phyloP scores from a whole-genome alignment of 768 basidiomycete genomes.

The Boletus rex-veris region DNA sequence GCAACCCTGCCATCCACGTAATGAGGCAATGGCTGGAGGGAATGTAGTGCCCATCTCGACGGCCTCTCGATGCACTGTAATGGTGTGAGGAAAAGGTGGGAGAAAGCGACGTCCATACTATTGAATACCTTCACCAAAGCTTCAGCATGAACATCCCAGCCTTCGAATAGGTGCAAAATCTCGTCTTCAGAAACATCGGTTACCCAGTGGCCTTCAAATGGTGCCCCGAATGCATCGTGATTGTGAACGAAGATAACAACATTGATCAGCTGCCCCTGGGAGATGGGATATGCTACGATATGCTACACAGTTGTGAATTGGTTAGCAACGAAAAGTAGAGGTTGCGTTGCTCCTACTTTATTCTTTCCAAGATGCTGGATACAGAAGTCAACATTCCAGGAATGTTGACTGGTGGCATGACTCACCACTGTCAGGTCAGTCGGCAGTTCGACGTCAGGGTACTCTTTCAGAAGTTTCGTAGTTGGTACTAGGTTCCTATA shows the following conservation, averaged over 20 bases:
- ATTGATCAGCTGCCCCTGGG: slow-evolving; percentile 36
- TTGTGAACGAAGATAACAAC: slow-evolving; percentile 32
- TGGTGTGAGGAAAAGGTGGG: neutral
- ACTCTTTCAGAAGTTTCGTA: slow-evolving; percentile 28
- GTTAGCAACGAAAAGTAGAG: neutral
- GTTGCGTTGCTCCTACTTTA: slow-evolving; percentile 3
- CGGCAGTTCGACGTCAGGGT: slow-evolving; percentile 28
- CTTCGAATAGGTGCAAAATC: slow-evolving; percentile 27
- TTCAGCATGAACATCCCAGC: slow-evolving; percentile 19
- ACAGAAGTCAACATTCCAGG: neutral
- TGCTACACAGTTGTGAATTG: slow-evolving; percentile 27
- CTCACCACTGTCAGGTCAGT: slow-evolving; percentile 25
- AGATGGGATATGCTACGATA: slow-evolving; percentile 39
- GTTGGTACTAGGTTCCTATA: slow-evolving; percentile 38
- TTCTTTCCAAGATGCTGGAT: slow-evolving; percentile 26
- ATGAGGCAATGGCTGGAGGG: slow-evolving; percentile 26
- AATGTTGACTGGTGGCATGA: neutral
- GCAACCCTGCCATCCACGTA: slow-evolving; percentile 28
- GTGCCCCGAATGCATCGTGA: slow-evolving; percentile 26
- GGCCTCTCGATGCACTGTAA: slow-evolving; percentile 35
- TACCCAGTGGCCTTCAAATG: slow-evolving; percentile 31
- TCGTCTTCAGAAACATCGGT: slow-evolving; percentile 31
- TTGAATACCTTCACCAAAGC: slow-evolving; percentile 13
- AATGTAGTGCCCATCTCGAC: slow-evolving; percentile 44
- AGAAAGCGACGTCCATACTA: too few species aligned